Percentiles rank a stretch among this genome's conserved stretches.
These are phyloP conservation scores for Malassezia slooffiae DNA, from an alignment of 1,284 basidiomycete genomes.

Conservation along the genomic window DNA sequence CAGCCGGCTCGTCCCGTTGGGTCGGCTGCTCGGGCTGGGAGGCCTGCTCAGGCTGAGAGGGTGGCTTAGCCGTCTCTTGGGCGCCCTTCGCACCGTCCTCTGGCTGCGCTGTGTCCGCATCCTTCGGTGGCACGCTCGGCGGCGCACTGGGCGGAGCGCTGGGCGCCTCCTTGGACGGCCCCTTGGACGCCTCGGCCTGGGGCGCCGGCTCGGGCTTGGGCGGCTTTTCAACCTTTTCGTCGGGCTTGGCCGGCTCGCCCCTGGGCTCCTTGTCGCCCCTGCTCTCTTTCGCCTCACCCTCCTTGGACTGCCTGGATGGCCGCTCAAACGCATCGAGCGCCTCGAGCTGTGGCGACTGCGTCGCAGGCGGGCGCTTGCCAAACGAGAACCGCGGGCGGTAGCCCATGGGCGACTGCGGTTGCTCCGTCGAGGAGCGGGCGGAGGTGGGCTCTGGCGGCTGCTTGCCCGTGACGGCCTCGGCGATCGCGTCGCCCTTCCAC, in stretches of 20 bases:
- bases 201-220: too few species aligned
- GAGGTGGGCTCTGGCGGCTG: constrained; percentile 9
- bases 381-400: constrained; percentile 8
- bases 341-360: constrained; percentile 12
- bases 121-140: too few species aligned
- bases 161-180: not conserved
- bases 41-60: too few species aligned
- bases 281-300: not conserved
- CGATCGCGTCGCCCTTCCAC: constrained; percentile 27
- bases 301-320: not conserved
- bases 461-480: constrained; percentile 19
- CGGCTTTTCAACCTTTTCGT: not conserved
- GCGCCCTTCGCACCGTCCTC: too few species aligned
- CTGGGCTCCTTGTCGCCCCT: not conserved
- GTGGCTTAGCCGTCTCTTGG: too few species aligned
- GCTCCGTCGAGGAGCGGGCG: constrained; percentile 11
- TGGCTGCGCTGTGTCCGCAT: too few species aligned
- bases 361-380: constrained; percentile 13
- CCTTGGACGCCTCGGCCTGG: not conserved
- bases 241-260: too few species aligned
- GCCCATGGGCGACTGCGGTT: constrained; percentile 5
- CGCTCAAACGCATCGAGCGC: constrained; percentile 12
- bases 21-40: too few species aligned
- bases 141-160: too few species aligned
- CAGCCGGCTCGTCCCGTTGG: too few species aligned